phyloP scores from a whole-genome alignment of 345 rosid genomes.

The Cardamine resedifolia region DNA sequence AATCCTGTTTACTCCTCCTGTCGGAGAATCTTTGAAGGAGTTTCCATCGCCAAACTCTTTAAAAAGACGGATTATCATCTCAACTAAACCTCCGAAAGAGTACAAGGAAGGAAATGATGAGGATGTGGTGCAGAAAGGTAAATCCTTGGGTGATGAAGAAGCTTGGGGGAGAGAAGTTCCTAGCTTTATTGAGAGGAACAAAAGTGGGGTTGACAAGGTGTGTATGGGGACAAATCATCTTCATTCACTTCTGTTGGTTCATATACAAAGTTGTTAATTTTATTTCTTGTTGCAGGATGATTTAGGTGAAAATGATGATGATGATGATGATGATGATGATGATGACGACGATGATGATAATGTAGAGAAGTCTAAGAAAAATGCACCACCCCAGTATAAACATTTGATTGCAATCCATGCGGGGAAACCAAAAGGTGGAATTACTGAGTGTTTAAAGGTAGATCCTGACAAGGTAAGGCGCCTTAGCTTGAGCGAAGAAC shows the following conservation, averaged over 20 bases:
- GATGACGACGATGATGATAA: slow-evolving; percentile 39
- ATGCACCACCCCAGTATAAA: slow-evolving; percentile 42
- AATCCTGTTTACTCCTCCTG: slow-evolving; percentile 63
- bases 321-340: slow-evolving; percentile 41
- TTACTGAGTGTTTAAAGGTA: slow-evolving; percentile 45
- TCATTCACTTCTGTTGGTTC: slow-evolving; percentile 19
- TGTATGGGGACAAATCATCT: slow-evolving; percentile 12
- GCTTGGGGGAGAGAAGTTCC: slow-evolving; percentile 85
- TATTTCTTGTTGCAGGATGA: slow-evolving; percentile 43
- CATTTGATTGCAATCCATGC: slow-evolving; percentile 51
- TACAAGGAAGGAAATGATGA: slow-evolving; percentile 44
- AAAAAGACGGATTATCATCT: slow-evolving; percentile 60
- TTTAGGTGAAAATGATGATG: slow-evolving; percentile 32
- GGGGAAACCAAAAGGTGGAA: slow-evolving; percentile 53
- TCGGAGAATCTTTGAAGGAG: slow-evolving; percentile 60
- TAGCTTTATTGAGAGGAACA: slow-evolving; percentile 36
- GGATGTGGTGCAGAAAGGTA: slow-evolving; percentile 43
- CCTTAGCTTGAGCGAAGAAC: slow-evolving; percentile 57
- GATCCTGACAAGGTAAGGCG: slow-evolving; percentile 57
- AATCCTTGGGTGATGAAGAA: slow-evolving; percentile 52
- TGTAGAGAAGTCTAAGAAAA: slow-evolving; percentile 32
- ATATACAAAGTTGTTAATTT: background rate
- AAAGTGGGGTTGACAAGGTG: slow-evolving; percentile 19
- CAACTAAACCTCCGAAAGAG: slow-evolving; percentile 89
- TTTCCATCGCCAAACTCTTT: slow-evolving; percentile 72